Evolutionary conservation across 208 protist species (phyloP).

Genomic region (Acanthamoeba castellanii): DNA sequence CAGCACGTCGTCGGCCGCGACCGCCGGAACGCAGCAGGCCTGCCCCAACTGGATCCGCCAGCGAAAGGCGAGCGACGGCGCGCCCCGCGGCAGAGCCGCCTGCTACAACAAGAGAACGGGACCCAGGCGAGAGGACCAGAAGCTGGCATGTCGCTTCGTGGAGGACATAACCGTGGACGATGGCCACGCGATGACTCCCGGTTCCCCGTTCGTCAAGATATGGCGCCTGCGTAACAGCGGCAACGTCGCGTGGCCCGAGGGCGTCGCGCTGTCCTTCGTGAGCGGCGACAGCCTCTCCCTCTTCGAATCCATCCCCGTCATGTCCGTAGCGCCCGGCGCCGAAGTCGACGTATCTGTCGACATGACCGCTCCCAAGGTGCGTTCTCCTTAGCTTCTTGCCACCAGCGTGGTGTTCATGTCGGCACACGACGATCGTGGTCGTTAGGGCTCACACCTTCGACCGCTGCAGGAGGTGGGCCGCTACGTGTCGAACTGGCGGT

Average conservation of each 20-base stretch:
- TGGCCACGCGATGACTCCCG: constrained; percentile 38
- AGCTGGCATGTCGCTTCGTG: constrained; percentile 68
- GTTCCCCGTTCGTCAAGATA: constrained; percentile 77
- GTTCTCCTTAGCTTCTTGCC: neutral
- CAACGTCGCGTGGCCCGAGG: constrained; percentile 38
- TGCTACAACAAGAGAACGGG: neutral
- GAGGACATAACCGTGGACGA: constrained; percentile 74
- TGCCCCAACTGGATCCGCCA: constrained; percentile 13
- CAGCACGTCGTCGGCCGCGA: too few species aligned
- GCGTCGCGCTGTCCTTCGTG: constrained; percentile 26
- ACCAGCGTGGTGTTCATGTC: neutral
- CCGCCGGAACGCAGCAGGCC: neutral
- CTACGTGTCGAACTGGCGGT: constrained; percentile 78
- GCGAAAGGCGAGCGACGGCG: neutral
- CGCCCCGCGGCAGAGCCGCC: too few species aligned
- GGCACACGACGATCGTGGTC: too few species aligned
- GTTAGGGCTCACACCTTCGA: neutral
- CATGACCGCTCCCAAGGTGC: constrained; percentile 69
- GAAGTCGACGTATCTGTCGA: constrained; percentile 76
- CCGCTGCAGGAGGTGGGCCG: constrained; percentile 23
- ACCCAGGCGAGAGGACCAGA: neutral
- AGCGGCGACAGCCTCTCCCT: constrained; percentile 67
- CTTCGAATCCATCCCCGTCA: neutral
- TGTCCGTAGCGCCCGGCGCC: constrained; percentile 16
- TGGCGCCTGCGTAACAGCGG: constrained; percentile 77